Conservation (phyloP, 768 basidiomycete species). For the Calvatia gigantea region DNA sequence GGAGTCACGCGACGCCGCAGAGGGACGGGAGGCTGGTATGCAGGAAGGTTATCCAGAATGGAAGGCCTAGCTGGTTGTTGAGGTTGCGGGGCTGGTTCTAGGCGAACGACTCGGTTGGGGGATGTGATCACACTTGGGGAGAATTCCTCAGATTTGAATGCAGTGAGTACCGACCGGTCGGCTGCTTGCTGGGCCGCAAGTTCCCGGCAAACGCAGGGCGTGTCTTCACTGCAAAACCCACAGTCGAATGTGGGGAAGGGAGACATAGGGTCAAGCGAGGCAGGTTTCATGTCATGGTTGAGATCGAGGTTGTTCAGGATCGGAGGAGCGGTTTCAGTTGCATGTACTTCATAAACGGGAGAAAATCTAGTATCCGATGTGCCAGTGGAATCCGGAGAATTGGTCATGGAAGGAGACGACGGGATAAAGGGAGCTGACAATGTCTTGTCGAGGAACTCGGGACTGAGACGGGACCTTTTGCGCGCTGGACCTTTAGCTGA, state of each 20-base stretch:
- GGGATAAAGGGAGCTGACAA: slow-evolving; percentile 35
- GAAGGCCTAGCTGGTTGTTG: slow-evolving; percentile 31
- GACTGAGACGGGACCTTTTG: slow-evolving; percentile 28
- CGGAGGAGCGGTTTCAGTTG: slow-evolving; percentile 30
- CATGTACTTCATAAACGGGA: slow-evolving; percentile 19
- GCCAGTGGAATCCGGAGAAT: slow-evolving; percentile 33
- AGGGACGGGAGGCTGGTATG: slow-evolving; percentile 80
- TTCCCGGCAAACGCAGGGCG: slow-evolving; percentile 77
- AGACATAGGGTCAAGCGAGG: slow-evolving; percentile 21
- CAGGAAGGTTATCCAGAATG: slow-evolving; percentile 73
- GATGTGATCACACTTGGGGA: slow-evolving; percentile 12
- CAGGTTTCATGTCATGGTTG: slow-evolving; percentile 23
- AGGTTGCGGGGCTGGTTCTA: slow-evolving; percentile 15
- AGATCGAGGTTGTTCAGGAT: slow-evolving; percentile 29
- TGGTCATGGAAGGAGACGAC: slow-evolving; percentile 49
- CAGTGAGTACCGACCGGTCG: slow-evolving; percentile 13
- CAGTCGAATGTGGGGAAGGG: slow-evolving; percentile 56
- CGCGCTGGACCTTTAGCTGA: slow-evolving; percentile 19
- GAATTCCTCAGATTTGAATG: slow-evolving; percentile 23
- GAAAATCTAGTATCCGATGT: slow-evolving; percentile 17
- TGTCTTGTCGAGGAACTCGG: slow-evolving; percentile 26
- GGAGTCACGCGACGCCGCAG: slow-evolving; percentile 55
- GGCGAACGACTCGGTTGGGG: slow-evolving; percentile 11
- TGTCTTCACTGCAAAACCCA: slow-evolving; percentile 69
- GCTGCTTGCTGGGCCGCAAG: slow-evolving; percentile 47